Evolutionary conservation across 2,329 filamentous ascomycete species (phyloP).

Genomic region (Fusarium sp.): DNA sequence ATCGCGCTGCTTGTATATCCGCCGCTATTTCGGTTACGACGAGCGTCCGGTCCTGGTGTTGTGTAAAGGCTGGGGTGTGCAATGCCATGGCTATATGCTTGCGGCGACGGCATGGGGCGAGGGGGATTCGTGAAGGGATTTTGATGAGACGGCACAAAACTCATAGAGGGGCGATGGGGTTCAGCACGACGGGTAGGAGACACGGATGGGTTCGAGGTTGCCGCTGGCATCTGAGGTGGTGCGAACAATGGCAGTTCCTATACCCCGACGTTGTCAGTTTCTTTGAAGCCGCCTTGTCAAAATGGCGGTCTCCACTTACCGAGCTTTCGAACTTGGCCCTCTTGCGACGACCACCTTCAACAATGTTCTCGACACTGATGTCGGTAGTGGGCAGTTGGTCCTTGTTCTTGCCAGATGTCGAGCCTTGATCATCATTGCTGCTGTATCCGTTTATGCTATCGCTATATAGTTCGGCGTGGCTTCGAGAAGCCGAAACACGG

Average conservation of each 20-base stretch:
- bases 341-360: constrained; percentile 95
- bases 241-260: constrained; percentile 97
- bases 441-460: constrained; percentile 83
- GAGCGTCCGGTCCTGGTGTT: constrained; percentile 71
- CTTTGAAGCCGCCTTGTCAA: constrained; percentile 37
- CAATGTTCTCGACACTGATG: constrained; percentile 97
- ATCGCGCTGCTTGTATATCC: constrained; percentile 62
- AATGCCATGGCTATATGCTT: constrained; percentile 72
- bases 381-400: constrained; percentile 94
- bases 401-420: constrained; percentile 78
- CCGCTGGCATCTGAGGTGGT: constrained; percentile 91
- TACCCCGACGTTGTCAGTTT: constrained; percentile 50
- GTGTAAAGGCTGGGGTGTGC: constrained; percentile 69
- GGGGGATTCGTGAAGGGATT: constrained; percentile 83
- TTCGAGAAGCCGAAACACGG: constrained; percentile 62
- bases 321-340: constrained; percentile 96
- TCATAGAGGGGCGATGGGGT: constrained; percentile 77
- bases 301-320: constrained; percentile 70
- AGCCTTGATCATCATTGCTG: constrained; percentile 86
- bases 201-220: constrained; percentile 96
- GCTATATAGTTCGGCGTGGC: constrained; percentile 70
- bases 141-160: constrained; percentile 81
- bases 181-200: constrained; percentile 88
- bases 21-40: constrained; percentile 75
- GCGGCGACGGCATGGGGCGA: constrained; percentile 84